Conservation (phyloP, 352 stramenopile genomes). For the Phytophthora syringae region DNA sequence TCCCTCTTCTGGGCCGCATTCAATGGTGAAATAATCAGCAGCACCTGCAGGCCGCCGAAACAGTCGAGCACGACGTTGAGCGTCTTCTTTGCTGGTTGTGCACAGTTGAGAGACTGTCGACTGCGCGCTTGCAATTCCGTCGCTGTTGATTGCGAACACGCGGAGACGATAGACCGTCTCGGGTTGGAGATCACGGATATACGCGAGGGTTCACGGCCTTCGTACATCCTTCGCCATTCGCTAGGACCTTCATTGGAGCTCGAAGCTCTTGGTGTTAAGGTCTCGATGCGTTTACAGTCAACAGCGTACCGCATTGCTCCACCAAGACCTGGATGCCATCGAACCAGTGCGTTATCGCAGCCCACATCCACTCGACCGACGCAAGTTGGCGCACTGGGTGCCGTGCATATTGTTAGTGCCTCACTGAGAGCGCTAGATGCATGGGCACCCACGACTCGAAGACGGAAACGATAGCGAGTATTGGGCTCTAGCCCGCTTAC, state of each 20-base stretch:
- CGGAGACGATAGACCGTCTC: slow-evolving; percentile 88
- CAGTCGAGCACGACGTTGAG: slow-evolving; percentile 45
- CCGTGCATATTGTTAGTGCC: slow-evolving; percentile 74
- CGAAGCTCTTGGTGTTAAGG: slow-evolving; percentile 30
- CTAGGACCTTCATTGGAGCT: slow-evolving; percentile 31
- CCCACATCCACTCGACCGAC: slow-evolving; percentile 63
- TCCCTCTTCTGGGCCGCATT: slow-evolving; percentile 67
- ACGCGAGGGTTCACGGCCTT: slow-evolving; percentile 78
- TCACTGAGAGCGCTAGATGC: slow-evolving; percentile 80
- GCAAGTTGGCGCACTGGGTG: slow-evolving; percentile 59
- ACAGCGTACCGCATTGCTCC: slow-evolving; percentile 78
- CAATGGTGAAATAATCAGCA: slow-evolving; percentile 73
- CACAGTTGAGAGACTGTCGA: slow-evolving; percentile 84
- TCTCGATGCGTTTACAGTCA: slow-evolving; percentile 80
- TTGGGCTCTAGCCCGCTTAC: slow-evolving; percentile 84
- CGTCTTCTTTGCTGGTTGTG: slow-evolving; percentile 70
- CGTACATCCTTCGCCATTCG: slow-evolving; percentile 81
- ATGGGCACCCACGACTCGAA: slow-evolving; percentile 80
- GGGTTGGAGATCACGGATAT: slow-evolving; percentile 66
- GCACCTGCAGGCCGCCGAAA: slow-evolving; percentile 47
- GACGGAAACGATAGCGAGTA: slow-evolving; percentile 83
- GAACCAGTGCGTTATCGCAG: slow-evolving; percentile 60
- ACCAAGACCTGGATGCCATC: slow-evolving; percentile 82
- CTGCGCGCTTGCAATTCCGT: slow-evolving; percentile 64
- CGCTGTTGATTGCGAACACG: slow-evolving; percentile 82